Base-by-base conservation (phyloP, 768 basidiomycete species). In the Chalciporus sphaerocephalus region DNA sequence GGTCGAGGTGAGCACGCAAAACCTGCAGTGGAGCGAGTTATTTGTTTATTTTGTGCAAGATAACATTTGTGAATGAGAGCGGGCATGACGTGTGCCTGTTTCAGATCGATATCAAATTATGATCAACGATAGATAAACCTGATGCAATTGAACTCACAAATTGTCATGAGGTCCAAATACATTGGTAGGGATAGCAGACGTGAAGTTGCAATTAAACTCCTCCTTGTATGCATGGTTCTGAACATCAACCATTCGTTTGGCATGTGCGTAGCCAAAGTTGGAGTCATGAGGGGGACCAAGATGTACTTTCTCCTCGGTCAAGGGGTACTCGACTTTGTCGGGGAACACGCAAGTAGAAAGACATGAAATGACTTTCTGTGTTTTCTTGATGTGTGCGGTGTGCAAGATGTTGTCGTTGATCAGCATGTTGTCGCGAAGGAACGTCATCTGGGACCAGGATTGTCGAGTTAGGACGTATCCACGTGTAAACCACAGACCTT, bases 331-430 rank as follows among this genome's bases (percentile, higher is more conserved):
- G 53, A 94, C 92, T 65, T 92, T 87, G 67, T 97, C 94, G 0
- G 94, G 94, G 74, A 94, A 98, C 37, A 98, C 92, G 62, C 94
- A 98, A 33, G 95, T 97, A 9, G 94, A 96, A 30, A 97, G 80
- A 61, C 94, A 97, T 11, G 94, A 96, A 47, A 98, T 85, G 55
- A 95, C 76, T 67, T 96, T 97, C 51, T 76, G 54, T 17, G 76
- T 75, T 40, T 80, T 73, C 57, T 74, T 70, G 52, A 81, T 72
- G 60, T 90, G 76, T 7, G 92, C 74, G 24, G 78, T 74, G 61
- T 92, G 80, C 17, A 97, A 76, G 33, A 98, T 82, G 65, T 93
- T 92, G 64, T 95, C 91, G 69, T 98, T 98, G 71, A 98, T 97
- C 51, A 92, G 75, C 61, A 86, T 79, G 69, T 98, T 98, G 60